These are phyloP conservation scores for Ilyonectria sp. DNA, from an alignment of 2,329 filamentous ascomycete genomes.

Conservation along the genomic window DNA sequence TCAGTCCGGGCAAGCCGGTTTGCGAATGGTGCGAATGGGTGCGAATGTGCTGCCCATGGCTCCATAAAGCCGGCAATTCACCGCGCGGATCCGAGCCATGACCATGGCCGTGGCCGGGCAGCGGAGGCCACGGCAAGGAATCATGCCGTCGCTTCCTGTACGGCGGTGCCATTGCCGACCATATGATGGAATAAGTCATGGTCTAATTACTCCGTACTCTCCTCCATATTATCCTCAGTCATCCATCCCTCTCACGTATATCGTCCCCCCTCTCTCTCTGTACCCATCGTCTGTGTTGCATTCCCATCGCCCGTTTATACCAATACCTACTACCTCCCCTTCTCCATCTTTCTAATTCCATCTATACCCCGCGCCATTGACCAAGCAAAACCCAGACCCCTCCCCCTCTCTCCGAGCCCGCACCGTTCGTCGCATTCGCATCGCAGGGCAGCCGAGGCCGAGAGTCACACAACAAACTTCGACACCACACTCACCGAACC, in stretches of 20 bases:
- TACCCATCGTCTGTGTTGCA: constrained; percentile 18
- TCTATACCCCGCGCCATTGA: constrained; percentile 28
- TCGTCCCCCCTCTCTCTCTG: neutral
- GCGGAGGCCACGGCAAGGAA: constrained; percentile 38
- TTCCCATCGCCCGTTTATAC: constrained; percentile 2
- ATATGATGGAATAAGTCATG: neutral
- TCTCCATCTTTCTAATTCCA: constrained; percentile 25
- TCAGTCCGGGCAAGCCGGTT: constrained; percentile 43
- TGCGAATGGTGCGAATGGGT: neutral
- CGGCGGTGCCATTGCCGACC: neutral
- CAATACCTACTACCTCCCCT: constrained; percentile 9
- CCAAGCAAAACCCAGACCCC: constrained; percentile 13
- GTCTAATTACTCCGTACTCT: no score
- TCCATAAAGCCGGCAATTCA: constrained; percentile 42
- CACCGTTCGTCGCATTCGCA: constrained; percentile 15
- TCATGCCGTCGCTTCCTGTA: constrained; percentile 32
- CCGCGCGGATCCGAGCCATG: constrained; percentile 43
- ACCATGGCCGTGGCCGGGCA: constrained; percentile 26
- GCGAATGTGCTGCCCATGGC: neutral
- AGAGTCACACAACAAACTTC: constrained; percentile 14
- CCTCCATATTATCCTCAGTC: neutral
- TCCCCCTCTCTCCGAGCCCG: constrained; percentile 27
- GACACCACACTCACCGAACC: constrained; percentile 6
- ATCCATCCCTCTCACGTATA: neutral
- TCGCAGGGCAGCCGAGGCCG: constrained; percentile 26